phyloP scores from a whole-genome alignment of 192 early-diverging fungal genomes.

The Coemansia sp. region DNA sequence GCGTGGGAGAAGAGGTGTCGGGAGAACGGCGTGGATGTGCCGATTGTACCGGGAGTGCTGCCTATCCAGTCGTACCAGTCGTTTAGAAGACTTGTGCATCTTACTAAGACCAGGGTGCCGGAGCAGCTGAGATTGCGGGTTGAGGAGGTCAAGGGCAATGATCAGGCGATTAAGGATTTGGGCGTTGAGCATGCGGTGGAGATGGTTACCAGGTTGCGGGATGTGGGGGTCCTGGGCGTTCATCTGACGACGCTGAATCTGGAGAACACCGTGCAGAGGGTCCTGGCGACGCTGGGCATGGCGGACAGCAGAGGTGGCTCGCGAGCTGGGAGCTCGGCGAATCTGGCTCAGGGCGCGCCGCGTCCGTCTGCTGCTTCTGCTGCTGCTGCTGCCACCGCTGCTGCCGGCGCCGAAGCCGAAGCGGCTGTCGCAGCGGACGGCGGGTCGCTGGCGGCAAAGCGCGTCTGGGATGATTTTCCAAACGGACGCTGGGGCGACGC shows the following conservation, averaged over 20 bases:
- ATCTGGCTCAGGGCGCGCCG: neutral
- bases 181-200: slow-evolving; percentile 80
- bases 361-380: no score
- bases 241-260: slow-evolving; percentile 96
- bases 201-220: slow-evolving; percentile 64
- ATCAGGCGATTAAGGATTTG: slow-evolving; percentile 92
- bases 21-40: slow-evolving; percentile 66
- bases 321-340: neutral
- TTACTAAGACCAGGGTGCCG: slow-evolving; percentile 85
- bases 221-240: slow-evolving; percentile 63
- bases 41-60: slow-evolving; percentile 90
- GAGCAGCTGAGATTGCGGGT: slow-evolving; percentile 66
- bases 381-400: no score
- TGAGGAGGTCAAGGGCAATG: slow-evolving; percentile 91
- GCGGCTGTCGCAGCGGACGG: slow-evolving; percentile 3
- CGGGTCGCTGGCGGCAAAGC: slow-evolving; percentile 7
- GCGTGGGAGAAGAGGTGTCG: slow-evolving; percentile 75
- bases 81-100: slow-evolving; percentile 81
- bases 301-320: slow-evolving; percentile 2
- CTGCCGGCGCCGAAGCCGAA: no score
- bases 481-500: slow-evolving; percentile 99
- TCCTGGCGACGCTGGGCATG: slow-evolving; percentile 66
- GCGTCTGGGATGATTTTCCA: slow-evolving; percentile 89
- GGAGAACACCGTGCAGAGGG: slow-evolving; percentile 76
- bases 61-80: slow-evolving; percentile 91